Evolutionary conservation across 441 rosid species (phyloP).

Genomic region (Erysimum pusillum): DNA sequence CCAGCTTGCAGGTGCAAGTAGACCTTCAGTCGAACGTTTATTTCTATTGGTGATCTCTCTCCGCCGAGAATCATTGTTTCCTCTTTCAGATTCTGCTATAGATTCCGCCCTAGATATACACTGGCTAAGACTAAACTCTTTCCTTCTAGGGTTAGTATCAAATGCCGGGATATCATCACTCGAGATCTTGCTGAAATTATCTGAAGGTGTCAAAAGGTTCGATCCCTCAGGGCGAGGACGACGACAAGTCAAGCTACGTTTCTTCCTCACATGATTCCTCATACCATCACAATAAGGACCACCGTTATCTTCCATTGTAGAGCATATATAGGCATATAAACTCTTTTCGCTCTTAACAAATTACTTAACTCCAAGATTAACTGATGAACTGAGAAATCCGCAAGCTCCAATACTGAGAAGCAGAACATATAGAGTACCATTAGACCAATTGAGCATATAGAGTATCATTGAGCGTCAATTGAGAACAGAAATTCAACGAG

Average conservation of each 20-base stretch:
- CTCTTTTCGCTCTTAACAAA: slow-evolving; percentile 4
- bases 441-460: slow-evolving; percentile 5
- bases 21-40: slow-evolving; percentile 72
- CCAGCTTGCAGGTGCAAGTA: slow-evolving; percentile 82
- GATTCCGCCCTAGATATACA: slow-evolving; percentile 61
- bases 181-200: slow-evolving; percentile 63
- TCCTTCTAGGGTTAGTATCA: slow-evolving; percentile 63
- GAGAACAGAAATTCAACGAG: not conserved
- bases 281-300: slow-evolving; percentile 48
- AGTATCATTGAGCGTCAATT: not conserved
- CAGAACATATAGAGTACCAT: slow-evolving; percentile 3
- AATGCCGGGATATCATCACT: slow-evolving; percentile 70
- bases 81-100: slow-evolving; percentile 50
- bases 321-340: slow-evolving; percentile 24
- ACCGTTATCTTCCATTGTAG: slow-evolving; percentile 66
- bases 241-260: slow-evolving; percentile 69
- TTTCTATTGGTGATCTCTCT: slow-evolving; percentile 49
- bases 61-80: slow-evolving; percentile 51
- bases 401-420: slow-evolving; percentile 27
- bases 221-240: slow-evolving; percentile 72
- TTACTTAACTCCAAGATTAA: slow-evolving; percentile 13
- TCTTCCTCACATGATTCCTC: slow-evolving; percentile 66
- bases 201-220: slow-evolving; percentile 51
- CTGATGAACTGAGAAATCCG: not conserved
- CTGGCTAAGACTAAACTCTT: slow-evolving; percentile 80